phyloP scores from a whole-genome alignment of 2,329 filamentous ascomycete genomes.

The Aureobasidium zeae region DNA sequence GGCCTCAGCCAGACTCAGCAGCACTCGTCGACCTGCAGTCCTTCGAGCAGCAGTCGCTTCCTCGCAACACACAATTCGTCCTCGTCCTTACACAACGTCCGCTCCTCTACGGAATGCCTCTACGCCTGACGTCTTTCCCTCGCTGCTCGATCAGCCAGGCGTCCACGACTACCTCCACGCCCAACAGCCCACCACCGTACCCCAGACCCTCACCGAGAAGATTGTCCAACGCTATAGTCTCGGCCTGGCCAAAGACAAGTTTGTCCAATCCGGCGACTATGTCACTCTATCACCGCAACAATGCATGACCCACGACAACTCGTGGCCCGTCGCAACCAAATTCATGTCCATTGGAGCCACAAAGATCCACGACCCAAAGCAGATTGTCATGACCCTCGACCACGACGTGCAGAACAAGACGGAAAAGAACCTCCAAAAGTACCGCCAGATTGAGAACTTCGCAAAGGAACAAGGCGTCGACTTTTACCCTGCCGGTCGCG shows the following conservation, averaged over 20 bases:
- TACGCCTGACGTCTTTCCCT: slow-evolving; percentile 50
- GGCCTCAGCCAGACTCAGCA: slow-evolving; percentile 12
- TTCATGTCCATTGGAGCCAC: slow-evolving; percentile 77
- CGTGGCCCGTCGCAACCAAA: slow-evolving; percentile 65
- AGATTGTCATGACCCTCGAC: slow-evolving; percentile 76
- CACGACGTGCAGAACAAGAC: slow-evolving; percentile 82
- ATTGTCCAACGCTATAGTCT: slow-evolving; percentile 76
- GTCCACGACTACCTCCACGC: slow-evolving; percentile 63
- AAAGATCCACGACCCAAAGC: slow-evolving; percentile 58
- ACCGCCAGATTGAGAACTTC: slow-evolving; percentile 71
- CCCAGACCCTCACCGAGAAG: slow-evolving; percentile 85
- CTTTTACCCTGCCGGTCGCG: slow-evolving; percentile 67
- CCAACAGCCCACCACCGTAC: slow-evolving; percentile 35
- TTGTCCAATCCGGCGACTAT: slow-evolving; percentile 73
- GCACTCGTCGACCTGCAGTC: slow-evolving; percentile 8
- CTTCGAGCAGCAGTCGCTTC: slow-evolving; percentile 6
- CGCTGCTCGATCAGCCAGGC: slow-evolving; percentile 50
- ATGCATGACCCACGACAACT: slow-evolving; percentile 84
- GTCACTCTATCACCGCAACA: slow-evolving; percentile 62
- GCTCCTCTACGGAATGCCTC: slow-evolving; percentile 22
- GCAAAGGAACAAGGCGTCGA: slow-evolving; percentile 66
- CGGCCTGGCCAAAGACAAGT: slow-evolving; percentile 65
- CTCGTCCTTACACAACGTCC: slow-evolving; percentile 16
- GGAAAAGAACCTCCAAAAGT: slow-evolving; percentile 73
- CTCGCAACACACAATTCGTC: neutral